Conservation (phyloP, 345 rosid genomes). For the Corchorus olitorius region DNA sequence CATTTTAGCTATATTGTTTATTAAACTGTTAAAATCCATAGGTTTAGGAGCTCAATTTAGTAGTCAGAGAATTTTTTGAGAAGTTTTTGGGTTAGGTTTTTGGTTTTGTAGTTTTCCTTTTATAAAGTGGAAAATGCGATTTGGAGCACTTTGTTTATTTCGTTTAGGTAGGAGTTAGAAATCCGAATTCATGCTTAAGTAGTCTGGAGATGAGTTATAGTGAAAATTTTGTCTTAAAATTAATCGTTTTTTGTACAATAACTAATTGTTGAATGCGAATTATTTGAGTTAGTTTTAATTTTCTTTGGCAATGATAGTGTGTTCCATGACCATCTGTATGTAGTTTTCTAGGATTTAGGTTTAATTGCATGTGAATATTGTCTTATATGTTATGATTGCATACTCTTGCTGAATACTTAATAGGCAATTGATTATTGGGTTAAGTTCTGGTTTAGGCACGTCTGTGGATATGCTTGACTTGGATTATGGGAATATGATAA, state of each 20-base stretch:
- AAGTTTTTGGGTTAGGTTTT: background rate
- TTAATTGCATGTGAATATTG: background rate
- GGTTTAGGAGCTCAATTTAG: constrained; percentile 11
- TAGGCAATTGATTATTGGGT: background rate
- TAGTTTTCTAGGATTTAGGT: background rate
- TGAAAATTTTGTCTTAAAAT: background rate
- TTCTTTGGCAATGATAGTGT: background rate
- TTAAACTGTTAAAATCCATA: background rate
- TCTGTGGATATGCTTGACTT: background rate
- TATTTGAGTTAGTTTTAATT: background rate
- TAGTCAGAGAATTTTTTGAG: background rate
- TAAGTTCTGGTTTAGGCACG: background rate
- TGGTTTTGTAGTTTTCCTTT: background rate
- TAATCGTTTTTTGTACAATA: background rate
- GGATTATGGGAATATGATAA: background rate
- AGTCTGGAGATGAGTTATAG: background rate
- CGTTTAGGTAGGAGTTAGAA: background rate
- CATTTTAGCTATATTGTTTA: background rate
- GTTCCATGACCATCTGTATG: background rate
- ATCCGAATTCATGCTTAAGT: constrained; percentile 3
- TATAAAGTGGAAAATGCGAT: background rate
- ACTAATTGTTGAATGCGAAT: background rate
- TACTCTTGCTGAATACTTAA: background rate
- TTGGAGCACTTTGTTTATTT: background rate
- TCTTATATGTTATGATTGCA: background rate